These are phyloP conservation scores for Agapanthus africanus DNA, from an alignment of 106 monocot species.

Conservation along the genomic window DNA sequence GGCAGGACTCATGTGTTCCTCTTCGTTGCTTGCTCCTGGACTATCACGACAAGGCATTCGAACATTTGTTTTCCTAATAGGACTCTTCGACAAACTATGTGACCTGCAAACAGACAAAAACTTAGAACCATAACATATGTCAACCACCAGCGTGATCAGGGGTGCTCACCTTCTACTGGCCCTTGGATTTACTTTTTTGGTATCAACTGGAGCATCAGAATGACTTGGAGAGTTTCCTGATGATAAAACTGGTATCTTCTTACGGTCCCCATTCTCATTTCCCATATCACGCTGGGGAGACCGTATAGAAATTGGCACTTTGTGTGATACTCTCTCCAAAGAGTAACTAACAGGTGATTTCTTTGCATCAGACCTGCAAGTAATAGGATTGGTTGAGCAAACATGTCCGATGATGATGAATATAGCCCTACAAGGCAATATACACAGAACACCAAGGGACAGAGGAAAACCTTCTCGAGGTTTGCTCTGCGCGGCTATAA, in stretches of 20 bases:
- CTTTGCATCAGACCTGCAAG: slow-evolving; percentile 18
- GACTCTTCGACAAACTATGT: slow-evolving; percentile 22
- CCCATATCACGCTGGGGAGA: slow-evolving; percentile 13
- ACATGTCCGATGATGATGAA: background rate
- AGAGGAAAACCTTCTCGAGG: background rate
- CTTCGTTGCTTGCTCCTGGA: slow-evolving; percentile 20
- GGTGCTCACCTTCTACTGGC: slow-evolving; percentile 4
- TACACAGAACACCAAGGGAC: background rate
- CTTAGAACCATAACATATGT: background rate
- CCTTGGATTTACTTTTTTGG: background rate
- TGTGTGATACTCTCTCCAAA: background rate
- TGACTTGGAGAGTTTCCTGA: slow-evolving; percentile 2
- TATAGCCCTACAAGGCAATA: no score
- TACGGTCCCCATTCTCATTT: background rate
- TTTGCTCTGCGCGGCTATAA: slow-evolving; percentile 14
- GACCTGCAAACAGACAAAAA: slow-evolving; percentile 6
- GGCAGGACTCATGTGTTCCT: slow-evolving; percentile 14
- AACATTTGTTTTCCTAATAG: slow-evolving; percentile 12
- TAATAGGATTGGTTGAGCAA: background rate
- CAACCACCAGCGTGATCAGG: background rate
- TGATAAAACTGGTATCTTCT: slow-evolving; percentile 1
- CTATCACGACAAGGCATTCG: slow-evolving; percentile 19
- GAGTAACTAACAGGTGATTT: slow-evolving; percentile 13
- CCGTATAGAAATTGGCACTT: slow-evolving; percentile 10
- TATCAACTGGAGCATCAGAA: slow-evolving; percentile 4